phyloP scores from a whole-genome alignment of 2,329 filamentous ascomycete species.

The Aspergillus oerlinghausenensis region DNA sequence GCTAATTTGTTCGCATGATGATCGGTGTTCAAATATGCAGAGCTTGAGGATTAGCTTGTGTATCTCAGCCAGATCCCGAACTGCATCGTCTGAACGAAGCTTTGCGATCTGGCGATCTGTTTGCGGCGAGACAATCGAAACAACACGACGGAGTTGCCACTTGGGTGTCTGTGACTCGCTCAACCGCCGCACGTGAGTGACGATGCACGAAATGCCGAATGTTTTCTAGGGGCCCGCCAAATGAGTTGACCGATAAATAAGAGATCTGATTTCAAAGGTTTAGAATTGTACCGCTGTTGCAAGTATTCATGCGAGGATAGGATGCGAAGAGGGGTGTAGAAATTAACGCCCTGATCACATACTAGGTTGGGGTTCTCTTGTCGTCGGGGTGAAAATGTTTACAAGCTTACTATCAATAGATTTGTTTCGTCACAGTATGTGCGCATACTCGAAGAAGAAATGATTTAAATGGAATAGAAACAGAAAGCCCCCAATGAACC shows the following conservation, averaged over 20 bases:
- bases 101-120: conserved; percentile 1
- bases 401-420: neutral
- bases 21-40: neutral
- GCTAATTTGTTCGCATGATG: neutral
- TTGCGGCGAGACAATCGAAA: conserved; percentile 11
- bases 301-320: neutral
- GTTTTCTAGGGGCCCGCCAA: neutral
- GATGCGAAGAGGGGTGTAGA: neutral
- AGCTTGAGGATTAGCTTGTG: neutral
- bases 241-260: neutral
- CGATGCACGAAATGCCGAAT: neutral
- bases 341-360: neutral
- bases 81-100: neutral
- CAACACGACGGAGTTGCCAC: conserved; percentile 9
- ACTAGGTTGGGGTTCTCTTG: neutral
- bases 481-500: conserved; percentile 13
- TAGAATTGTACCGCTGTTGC: neutral
- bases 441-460: neutral
- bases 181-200: conserved; percentile 1
- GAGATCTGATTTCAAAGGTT: neutral
- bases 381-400: neutral
- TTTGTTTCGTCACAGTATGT: neutral
- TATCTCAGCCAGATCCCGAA: neutral
- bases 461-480: neutral
- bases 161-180: conserved; percentile 13